Percentiles rank a stretch among this genome's conserved stretches.
Conservation (phyloP, 257 asterid genomes). For the Striga asiatica region DNA sequence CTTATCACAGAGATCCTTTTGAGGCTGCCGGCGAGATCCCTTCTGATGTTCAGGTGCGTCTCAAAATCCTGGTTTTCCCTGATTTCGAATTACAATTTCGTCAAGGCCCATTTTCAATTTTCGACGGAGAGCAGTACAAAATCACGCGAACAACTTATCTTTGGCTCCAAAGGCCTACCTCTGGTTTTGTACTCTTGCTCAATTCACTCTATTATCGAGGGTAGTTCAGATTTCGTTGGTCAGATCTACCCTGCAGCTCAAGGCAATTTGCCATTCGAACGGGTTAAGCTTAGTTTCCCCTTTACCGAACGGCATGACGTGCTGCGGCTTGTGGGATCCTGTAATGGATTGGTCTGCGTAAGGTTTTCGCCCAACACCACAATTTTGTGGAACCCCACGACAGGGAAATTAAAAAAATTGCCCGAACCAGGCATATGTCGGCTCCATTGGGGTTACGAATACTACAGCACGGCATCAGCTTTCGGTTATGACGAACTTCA, state of each 20-base stretch:
- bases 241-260: slow-evolving; percentile 7
- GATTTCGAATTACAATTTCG: slow-evolving; percentile 19
- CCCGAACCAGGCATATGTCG: slow-evolving; percentile 8
- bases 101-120: slow-evolving; percentile 15
- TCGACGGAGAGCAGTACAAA: slow-evolving; percentile 12
- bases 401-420: background rate
- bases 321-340: slow-evolving; percentile 17
- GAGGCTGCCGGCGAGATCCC: too few species aligned
- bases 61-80: slow-evolving; percentile 11
- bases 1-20: slow-evolving; percentile 20
- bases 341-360: too few species aligned
- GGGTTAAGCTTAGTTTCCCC: slow-evolving; percentile 17
- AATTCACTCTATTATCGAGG: background rate
- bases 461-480: background rate
- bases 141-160: slow-evolving; percentile 4
- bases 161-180: slow-evolving; percentile 8
- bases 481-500: slow-evolving; percentile 21
- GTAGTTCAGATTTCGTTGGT: background rate
- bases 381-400: slow-evolving; percentile 20
- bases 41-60: slow-evolving; percentile 10
- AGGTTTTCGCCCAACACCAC: background rate
- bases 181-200: slow-evolving; percentile 11
- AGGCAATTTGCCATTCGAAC: background rate
- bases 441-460: background rate
- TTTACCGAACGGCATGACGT: slow-evolving; percentile 8